Evolutionary conservation across 345 rosid genomes (phyloP).

Genomic region (Rhodomyrtus tomentosa): DNA sequence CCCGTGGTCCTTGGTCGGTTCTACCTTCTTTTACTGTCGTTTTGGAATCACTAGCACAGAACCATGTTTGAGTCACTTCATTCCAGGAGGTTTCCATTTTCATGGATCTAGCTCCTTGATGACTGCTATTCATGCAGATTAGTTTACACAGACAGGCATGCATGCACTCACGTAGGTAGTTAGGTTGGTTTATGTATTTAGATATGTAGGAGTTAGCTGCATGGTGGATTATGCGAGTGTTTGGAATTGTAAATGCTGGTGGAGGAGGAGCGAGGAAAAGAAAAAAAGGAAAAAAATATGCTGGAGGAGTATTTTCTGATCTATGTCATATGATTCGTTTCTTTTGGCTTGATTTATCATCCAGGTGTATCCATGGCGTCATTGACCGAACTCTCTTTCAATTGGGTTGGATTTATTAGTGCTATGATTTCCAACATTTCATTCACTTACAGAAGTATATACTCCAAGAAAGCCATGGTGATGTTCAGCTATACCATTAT

Average conservation of each 20-base stretch:
- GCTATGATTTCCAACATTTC: constrained; percentile 97
- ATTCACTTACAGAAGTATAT: constrained; percentile 90
- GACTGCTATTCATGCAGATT: not conserved
- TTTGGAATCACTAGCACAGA: not conserved
- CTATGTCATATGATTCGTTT: not conserved
- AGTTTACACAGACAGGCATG: not conserved
- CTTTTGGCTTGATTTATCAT: not conserved
- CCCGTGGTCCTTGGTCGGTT: constrained; percentile 78
- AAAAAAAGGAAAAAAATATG: not conserved
- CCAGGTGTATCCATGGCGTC: constrained; percentile 92
- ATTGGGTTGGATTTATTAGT: constrained; percentile 92
- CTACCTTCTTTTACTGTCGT: not conserved
- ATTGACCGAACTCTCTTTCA: constrained; percentile 87
- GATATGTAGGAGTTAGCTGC: not conserved
- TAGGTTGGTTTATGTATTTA: not conserved
- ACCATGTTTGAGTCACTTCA: not conserved
- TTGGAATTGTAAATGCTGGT: not conserved
- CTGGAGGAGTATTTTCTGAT: not conserved
- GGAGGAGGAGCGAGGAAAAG: too few relatives aligned
- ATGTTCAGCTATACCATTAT: not conserved
- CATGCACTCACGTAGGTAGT: not conserved
- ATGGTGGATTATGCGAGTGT: not conserved
- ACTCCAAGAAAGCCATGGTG: constrained; percentile 99
- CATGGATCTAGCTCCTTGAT: not conserved
- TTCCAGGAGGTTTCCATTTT: not conserved